Evolutionary conservation across 305 asterid species (phyloP).

Genomic region (Fraxinus velutina): DNA sequence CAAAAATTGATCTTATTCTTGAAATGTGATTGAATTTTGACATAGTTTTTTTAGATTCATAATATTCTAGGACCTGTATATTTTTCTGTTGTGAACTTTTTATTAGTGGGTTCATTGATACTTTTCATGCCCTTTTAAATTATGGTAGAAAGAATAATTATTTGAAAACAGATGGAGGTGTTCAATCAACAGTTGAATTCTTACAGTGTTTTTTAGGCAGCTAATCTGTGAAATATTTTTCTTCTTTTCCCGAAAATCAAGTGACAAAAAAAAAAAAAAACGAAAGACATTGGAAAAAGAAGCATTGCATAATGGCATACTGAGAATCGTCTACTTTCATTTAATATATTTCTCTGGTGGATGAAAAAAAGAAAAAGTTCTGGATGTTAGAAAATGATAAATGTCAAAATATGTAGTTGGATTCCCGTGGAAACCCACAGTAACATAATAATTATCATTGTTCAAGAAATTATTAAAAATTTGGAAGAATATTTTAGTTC

Average conservation of each 20-base stretch:
- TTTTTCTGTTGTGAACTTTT: neutral
- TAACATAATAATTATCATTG: neutral
- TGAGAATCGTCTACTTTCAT: neutral
- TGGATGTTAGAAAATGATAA: neutral
- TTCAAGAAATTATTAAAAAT: slow-evolving; percentile 8
- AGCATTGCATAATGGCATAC: neutral
- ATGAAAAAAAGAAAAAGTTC: neutral
- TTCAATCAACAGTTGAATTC: neutral
- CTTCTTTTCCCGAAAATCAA: neutral
- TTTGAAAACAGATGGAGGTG: neutral
- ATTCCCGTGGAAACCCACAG: neutral
- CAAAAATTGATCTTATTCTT: neutral
- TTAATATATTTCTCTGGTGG: slow-evolving; percentile 3
- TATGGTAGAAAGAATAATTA: neutral
- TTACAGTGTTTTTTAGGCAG: neutral
- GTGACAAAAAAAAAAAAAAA: neutral
- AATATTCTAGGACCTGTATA: neutral
- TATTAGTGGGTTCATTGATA: neutral
- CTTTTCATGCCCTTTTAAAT: neutral
- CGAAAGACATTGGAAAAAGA: neutral
- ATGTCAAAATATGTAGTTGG: neutral
- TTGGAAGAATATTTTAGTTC: slow-evolving; percentile 14
- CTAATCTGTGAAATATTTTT: neutral
- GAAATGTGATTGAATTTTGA: neutral
- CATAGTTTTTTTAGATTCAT: neutral